Evolutionary conservation across 2,329 filamentous ascomycete genomes (phyloP), one percentile per base, ranked within the genome.

Genomic region (Penicillium concentricum): DNA sequence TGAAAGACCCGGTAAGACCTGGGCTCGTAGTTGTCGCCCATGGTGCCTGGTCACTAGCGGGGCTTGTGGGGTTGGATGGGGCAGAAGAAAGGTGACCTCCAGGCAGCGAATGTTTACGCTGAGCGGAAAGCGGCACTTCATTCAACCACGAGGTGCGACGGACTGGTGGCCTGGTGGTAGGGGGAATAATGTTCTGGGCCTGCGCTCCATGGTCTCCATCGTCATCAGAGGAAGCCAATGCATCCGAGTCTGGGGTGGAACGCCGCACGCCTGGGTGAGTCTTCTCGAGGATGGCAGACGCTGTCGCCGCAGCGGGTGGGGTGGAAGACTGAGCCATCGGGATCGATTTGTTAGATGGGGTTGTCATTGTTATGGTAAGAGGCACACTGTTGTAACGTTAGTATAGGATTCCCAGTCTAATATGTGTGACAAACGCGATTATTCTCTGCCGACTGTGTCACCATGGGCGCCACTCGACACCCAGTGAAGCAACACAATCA

Each of bases 221-320:
- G 73, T 97, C 94, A 73, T 97, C 94, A 13, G 92, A 97, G 64
- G 93, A 97, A 51, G 89, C 92, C 58, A 97, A 79, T 50, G 91
- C 93, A 72, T 97, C 93, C 4, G 92, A 97, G 71, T 97, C 94
- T 22, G 93, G 93, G 1, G 93, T 97, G 8, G 91, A 92, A 52
- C 90, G 89, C 66, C 92, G 86, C 54, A 87, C 83, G 54, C 79
- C 79, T 34, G 79, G 72, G 67, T 90, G 89, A 48, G 88, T 81
- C 72, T 92, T 94, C 49, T 93, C 90, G 34, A 91, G 81, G 46
- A 90, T 77, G 38, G 87, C 78, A 38, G 85, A 85, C 57, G 88
- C 85, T 66, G 81, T 88, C 65, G 76, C 85, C 22, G 84, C 79
- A 52, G 82, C 79, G 73, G 59, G 76, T 64, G 63, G 80, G 67